Evolutionary conservation across 2,329 filamentous ascomycete species (phyloP), one percentile per base, ranked within the genome.

Genomic region (Coleophoma eucalyptorum): DNA sequence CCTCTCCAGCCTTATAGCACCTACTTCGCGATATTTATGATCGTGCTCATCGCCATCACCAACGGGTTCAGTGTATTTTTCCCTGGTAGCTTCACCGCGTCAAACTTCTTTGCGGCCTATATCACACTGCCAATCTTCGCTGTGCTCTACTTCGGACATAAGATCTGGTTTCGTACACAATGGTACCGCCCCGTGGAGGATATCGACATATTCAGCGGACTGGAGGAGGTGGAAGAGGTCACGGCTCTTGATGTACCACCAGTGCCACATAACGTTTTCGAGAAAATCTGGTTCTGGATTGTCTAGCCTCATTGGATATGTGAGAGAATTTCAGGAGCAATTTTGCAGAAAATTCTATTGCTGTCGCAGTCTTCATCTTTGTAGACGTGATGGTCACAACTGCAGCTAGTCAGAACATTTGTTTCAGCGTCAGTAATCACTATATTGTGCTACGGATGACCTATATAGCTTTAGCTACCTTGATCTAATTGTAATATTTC

Each of bases 41-140:
- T 90, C 48, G 64, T 67, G 3, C 68, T 89, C 21, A 72, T 92
- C n/a, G 80, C 78, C 1, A 68, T 92, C 3, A 84, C 89, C 58
- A 90, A 90, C 60, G 89, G 87, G 1, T 93, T 91, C 68, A 79
- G 84, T 34, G 79, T 87, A 13, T 92, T 93, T 65, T 86, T 86
- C 65, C 80, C 82, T 0, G 70, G 74, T 7, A 73, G 83, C 26
- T 93, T 84, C 79, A 78, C 74, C 15, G 78, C 76, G 0, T 72
- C 76, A 5, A 74, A 75, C 59, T 94, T 94, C 61, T 53, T 86
- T n/a, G 79, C 80, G 0, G 76, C 69, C 60, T 90, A 84, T 60
- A 74, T 88, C 61, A 86, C 75, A 10, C 71, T 86, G 0, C 84
- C 75, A 43, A 79, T 77, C 57, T 87, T 88, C 65, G 56, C 83